A percentile compares a stretch with the other conserved stretches of the same genome.
phyloP scores from a whole-genome alignment of 2,329 filamentous ascomycete species.

The Trichoderma harzianum region DNA sequence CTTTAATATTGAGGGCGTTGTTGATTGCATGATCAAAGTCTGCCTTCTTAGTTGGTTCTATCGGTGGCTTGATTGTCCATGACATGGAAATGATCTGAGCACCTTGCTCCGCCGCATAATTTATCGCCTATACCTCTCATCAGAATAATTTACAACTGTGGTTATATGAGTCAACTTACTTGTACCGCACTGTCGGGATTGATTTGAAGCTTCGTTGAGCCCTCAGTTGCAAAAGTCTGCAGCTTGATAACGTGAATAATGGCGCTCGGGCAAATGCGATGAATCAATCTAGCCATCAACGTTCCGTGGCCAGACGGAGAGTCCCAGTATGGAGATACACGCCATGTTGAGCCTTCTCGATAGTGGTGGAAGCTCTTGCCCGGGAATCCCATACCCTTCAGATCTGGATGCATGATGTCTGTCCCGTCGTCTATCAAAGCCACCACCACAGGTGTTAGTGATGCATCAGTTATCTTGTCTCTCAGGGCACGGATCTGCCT shows the following conservation, averaged over 20 bases:
- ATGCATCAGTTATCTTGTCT: neutral
- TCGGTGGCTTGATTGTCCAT: neutral
- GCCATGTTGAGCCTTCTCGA: neutral
- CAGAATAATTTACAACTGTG: neutral
- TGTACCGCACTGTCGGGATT: neutral
- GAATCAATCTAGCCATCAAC: neutral
- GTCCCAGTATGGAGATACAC: neutral
- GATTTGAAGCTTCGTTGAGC: neutral
- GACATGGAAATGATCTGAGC: constrained; percentile 2
- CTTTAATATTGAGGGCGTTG: neutral
- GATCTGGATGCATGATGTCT: neutral
- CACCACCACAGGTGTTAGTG: neutral
- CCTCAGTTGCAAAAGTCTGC: neutral
- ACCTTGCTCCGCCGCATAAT: neutral
- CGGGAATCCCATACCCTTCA: neutral
- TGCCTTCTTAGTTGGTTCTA: neutral
- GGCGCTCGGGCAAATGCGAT: neutral
- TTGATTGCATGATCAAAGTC: neutral
- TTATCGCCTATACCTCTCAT: neutral
- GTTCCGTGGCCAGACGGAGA: neutral
- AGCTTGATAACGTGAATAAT: constrained; percentile 6
- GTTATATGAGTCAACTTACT: neutral
- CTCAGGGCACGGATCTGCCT: neutral
- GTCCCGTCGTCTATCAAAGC: constrained; percentile 4
- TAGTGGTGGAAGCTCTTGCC: neutral